These are phyloP conservation scores for Thecaphora thlaspeos DNA, from an alignment of 1,284 basidiomycete species.

Conservation along the genomic window DNA sequence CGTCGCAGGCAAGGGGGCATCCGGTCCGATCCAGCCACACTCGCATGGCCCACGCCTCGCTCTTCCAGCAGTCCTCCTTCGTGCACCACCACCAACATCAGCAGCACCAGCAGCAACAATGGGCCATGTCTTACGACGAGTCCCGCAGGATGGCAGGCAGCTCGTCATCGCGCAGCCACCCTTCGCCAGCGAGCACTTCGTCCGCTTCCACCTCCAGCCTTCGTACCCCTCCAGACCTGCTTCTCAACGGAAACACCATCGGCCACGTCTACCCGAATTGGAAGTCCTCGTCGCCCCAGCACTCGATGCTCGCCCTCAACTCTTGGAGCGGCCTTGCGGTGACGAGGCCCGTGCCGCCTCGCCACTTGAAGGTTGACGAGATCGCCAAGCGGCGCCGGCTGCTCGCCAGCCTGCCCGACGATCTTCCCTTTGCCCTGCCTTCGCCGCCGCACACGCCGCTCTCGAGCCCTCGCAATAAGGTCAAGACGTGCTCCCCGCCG, in stretches of 20 bases:
- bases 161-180: constrained; percentile 1
- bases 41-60: no score
- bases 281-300: neutral
- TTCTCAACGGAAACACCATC: constrained; percentile 24
- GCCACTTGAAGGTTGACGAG: constrained; percentile 6
- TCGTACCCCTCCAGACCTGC: constrained; percentile 41
- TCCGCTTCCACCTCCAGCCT: constrained; percentile 21
- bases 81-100: constrained; percentile 1
- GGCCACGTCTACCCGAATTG: constrained; percentile 4
- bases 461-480: no score
- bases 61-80: neutral
- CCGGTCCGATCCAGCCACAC: no score
- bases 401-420: no score
- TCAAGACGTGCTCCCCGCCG: no score
- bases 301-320: constrained; percentile 11
- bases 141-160: no score
- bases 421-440: no score
- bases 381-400: constrained; percentile 1
- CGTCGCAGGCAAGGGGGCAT: no score
- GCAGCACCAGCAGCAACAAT: neutral
- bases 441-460: no score
- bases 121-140: neutral
- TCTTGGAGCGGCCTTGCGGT: constrained; percentile 21
- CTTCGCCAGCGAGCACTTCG: constrained; percentile 4
- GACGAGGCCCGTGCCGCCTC: constrained; percentile 2